Evolutionary conservation across 495 filamentous ascomycete genomes (phyloP).

Genomic region (Xylaria castorea): DNA sequence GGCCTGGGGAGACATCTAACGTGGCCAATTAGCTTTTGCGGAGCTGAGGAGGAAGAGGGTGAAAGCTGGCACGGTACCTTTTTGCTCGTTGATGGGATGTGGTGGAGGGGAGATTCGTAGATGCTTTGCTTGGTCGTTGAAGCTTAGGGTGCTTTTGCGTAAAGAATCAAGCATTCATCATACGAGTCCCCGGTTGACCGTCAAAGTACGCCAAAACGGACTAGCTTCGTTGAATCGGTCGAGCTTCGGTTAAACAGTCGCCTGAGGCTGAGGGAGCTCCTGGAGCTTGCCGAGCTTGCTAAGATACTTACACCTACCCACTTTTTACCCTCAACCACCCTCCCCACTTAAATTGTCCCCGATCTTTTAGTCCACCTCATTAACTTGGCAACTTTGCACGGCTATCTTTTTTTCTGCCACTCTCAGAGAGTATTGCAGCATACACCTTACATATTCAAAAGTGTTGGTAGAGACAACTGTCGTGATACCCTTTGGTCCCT

Average conservation of each 20-base stretch:
- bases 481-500: not conserved
- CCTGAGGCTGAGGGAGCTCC: too few species aligned
- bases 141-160: constrained; percentile 9
- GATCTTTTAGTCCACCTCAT: not conserved
- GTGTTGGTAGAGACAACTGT: not conserved
- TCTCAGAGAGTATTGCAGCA: constrained; percentile 1
- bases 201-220: not conserved
- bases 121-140: constrained; percentile 24
- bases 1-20: constrained; percentile 84
- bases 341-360: not conserved
- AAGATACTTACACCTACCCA: too few species aligned
- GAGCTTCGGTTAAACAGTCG: constrained; percentile 8
- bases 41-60: not conserved
- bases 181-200: constrained; percentile 16
- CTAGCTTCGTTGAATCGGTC: constrained; percentile 2
- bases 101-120: constrained; percentile 31
- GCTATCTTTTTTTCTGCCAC: constrained; percentile 41
- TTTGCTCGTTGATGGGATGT: constrained; percentile 18
- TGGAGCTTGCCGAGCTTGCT: too few species aligned
- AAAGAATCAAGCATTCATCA: constrained; percentile 19
- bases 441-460: constrained; percentile 3
- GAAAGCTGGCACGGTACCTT: constrained; percentile 24
- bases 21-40: constrained; percentile 39
- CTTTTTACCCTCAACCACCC: not conserved
- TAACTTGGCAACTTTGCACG: constrained; percentile 11